Percentiles rank a stretch among this genome's conserved stretches.
Conservation (phyloP, 1,284 basidiomycete species). For the Puccinia horiana region DNA sequence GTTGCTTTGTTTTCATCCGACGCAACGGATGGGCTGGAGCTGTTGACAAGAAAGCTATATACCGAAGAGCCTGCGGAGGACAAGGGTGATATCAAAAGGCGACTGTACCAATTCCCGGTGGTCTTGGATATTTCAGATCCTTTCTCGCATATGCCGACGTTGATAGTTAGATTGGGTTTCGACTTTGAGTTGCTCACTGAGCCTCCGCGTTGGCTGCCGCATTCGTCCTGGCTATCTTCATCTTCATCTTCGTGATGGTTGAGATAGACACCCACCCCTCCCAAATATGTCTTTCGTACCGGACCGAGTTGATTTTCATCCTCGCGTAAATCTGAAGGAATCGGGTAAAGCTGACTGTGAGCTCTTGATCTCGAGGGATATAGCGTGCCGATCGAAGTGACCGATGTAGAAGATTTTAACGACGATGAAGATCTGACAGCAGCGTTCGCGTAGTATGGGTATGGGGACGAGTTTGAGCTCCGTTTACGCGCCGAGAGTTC, state of each 20-base stretch:
- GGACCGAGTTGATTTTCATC: conserved; percentile 6
- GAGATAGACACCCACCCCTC: conserved; percentile 44
- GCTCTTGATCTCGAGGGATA: conserved; percentile 14
- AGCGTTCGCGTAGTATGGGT: neutral
- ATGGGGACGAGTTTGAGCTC: conserved; percentile 8
- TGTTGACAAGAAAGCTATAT: conserved; percentile 30
- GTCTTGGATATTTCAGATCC: conserved; percentile 1
- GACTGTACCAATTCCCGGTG: conserved; percentile 33
- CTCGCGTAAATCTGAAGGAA: neutral
- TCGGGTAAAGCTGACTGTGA: conserved; percentile 17
- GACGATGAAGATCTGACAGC: conserved; percentile 23
- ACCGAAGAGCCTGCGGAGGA: conserved; percentile 45
- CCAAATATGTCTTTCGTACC: conserved; percentile 29
- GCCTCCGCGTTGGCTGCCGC: neutral
- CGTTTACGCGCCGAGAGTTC: neutral
- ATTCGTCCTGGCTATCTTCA: conserved; percentile 16
- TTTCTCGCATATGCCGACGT: conserved; percentile 18
- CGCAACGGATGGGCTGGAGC: neutral
- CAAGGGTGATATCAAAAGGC: conserved; percentile 34
- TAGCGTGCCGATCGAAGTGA: neutral
- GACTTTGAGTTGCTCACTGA: neutral
- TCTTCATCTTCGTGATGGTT: conserved; percentile 11
- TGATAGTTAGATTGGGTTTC: conserved; percentile 37
- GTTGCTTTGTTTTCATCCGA: neutral
- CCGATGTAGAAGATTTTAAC: conserved; percentile 17